phyloP scores from a whole-genome alignment of 345 rosid species.

The Balakata baccata region DNA sequence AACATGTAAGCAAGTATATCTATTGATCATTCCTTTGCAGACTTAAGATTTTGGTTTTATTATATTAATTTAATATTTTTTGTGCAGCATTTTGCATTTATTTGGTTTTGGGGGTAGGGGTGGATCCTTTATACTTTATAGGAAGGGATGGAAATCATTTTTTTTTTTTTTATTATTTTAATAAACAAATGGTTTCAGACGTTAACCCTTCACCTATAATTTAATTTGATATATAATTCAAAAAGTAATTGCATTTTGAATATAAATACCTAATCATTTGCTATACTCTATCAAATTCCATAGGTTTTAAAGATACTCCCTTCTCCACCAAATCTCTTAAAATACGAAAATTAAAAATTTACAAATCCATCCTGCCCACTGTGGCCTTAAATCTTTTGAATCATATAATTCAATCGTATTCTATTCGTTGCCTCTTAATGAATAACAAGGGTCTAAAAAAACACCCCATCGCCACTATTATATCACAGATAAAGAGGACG shows the following conservation, averaged over 20 bases:
- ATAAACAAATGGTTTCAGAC: neutral
- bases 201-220: neutral
- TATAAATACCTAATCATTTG: slow-evolving; percentile 13
- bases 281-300: neutral
- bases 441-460: too few species aligned
- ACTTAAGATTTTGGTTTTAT: too few species aligned
- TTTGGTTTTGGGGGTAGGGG: too few species aligned
- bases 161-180: neutral
- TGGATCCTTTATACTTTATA: too few species aligned
- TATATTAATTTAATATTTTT: too few species aligned
- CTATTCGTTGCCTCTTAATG: too few species aligned
- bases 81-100: too few species aligned
- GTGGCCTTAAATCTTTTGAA: neutral
- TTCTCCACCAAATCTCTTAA: neutral
- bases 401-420: neutral
- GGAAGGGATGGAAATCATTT: neutral
- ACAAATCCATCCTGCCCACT: neutral
- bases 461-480: too few species aligned
- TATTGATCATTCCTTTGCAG: too few species aligned
- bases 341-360: neutral
- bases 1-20: too few species aligned
- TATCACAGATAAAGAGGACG: too few species aligned
- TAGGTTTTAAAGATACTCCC: neutral
- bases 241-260: neutral
- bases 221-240: neutral